Evolutionary conservation across 2,329 filamentous ascomycete genomes (phyloP), one percentile per base, ranked within the genome.

Genomic region (Albophoma yamanashiensis): DNA sequence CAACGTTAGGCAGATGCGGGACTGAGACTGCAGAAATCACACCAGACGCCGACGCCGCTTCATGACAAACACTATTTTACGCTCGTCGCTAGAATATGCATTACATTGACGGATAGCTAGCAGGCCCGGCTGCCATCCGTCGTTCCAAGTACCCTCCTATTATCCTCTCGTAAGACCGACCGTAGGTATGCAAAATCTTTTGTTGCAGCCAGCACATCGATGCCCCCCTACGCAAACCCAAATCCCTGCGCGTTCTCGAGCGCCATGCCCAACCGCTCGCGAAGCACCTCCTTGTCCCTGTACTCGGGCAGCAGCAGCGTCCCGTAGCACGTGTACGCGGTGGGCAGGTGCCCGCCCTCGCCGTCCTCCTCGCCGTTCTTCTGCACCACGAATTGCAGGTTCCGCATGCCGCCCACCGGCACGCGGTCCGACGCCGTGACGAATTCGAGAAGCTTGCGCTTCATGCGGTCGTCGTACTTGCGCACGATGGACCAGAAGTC

Each of bases 361-460:
- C 75, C 78, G 8, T 79, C 76, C 64, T 83, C 88, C 59, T 86
- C 79, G 20, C 89, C 86, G 69, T 92, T 91, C 67, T 83, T 86
- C 73, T 93, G 89, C 52, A 99, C 82, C 17, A 90, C 84, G 72
- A 97, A 97, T 68, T 89, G 86, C 55, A 97, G 77, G 66, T 89
- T 91, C 63, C 84, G 82, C 69, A 92, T 85, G 3, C 94, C 94
- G 25, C 90, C 92, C 0, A 96, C 89, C 0, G 94, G 94, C 2
- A 97, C 84, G 2, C 94, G 83, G 69, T 97, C 92, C 67, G 88
- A 93, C 0, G 93, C 93, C 17, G 94, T 99, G 38, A 99, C 92
- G 68, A 99, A 99, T 71, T 97, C 92, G 39, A 99, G 79, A 40
- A 99, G 76, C 67, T 84, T 85, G 58, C 86, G 83, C 73, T 88